Conservation (phyloP, 192 early-diverging fungal genomes). For the Dimargaris verticillata region DNA sequence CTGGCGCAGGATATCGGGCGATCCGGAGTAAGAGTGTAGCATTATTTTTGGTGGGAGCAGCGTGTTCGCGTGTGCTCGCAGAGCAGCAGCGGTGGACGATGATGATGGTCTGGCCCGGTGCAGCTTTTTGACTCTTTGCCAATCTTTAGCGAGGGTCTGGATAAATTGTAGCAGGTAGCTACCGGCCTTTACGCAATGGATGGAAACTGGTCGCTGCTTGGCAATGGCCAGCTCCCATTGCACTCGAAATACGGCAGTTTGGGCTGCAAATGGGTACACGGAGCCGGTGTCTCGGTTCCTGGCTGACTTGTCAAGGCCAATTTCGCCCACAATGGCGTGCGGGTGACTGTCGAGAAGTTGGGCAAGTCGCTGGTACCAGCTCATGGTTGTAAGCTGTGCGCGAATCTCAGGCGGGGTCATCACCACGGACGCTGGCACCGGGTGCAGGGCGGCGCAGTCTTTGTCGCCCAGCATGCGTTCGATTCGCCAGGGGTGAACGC, state of each 20-base stretch:
- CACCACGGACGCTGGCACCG: neutral
- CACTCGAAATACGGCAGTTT: neutral
- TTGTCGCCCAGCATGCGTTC: neutral
- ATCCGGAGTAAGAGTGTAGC: slow-evolving; percentile 11
- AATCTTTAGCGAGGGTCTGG: neutral
- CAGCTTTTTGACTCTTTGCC: neutral
- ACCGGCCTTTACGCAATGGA: slow-evolving; percentile 3
- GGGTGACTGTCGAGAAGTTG: neutral
- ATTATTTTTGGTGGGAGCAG: neutral
- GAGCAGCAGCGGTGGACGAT: neutral
- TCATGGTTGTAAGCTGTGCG: neutral
- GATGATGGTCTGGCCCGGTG: neutral
- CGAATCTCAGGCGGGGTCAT: neutral
- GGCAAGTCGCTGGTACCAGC: neutral
- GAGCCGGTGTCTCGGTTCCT: neutral
- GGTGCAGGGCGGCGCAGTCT: neutral
- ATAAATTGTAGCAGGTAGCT: neutral
- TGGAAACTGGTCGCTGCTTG: neutral
- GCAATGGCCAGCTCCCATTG: neutral
- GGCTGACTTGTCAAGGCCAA: slow-evolving; percentile 10
- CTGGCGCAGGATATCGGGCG: neutral
- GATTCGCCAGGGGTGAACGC: slow-evolving; percentile 1
- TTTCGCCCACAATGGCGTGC: slow-evolving; percentile 5
- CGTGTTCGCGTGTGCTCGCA: neutral
- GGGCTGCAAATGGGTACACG: neutral